Percentiles rank a stretch among this genome's conserved stretches.
Conservation (phyloP, 2,329 filamentous ascomycete species). For the Pseudogymnoascus sp. region DNA sequence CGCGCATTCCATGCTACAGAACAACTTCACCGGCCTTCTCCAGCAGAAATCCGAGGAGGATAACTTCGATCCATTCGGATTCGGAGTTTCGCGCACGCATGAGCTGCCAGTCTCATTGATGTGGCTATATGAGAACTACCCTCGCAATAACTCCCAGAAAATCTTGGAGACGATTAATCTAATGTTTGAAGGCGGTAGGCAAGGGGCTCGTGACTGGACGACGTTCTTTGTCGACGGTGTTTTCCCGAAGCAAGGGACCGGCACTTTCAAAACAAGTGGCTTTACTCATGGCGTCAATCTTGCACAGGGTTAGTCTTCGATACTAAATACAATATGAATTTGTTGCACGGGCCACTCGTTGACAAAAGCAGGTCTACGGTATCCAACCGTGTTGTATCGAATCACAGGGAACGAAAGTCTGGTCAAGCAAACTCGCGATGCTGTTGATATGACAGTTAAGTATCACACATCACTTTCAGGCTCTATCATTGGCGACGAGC, state of each 20-base stretch:
- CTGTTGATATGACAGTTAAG: conserved; percentile 30
- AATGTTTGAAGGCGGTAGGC: conserved; percentile 15
- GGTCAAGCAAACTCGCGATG: conserved; percentile 30
- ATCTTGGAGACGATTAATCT: conserved; percentile 26
- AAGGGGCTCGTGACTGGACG: conserved; percentile 17
- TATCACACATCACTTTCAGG: conserved; percentile 35
- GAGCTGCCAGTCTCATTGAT: conserved; percentile 34
- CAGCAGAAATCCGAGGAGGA: conserved; percentile 29
- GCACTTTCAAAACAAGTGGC: neutral
- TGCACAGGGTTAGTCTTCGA: conserved; percentile 30
- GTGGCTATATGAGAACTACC: conserved; percentile 28
- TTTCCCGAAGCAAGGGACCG: conserved; percentile 12
- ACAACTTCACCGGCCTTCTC: conserved; percentile 43
- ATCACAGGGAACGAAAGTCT: conserved; percentile 31
- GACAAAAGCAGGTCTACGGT: conserved; percentile 29
- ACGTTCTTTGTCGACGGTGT: conserved; percentile 16
- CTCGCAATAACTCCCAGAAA: conserved; percentile 17
- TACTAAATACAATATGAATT: neutral
- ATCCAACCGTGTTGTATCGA: conserved; percentile 33
- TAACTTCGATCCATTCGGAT: conserved; percentile 31
- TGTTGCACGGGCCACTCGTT: neutral
- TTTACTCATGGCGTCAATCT: conserved; percentile 34
- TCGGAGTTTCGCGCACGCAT: conserved; percentile 30
- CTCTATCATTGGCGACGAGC: conserved; percentile 35
- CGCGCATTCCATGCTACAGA: conserved; percentile 44